Conservation (phyloP, 768 basidiomycete species). For the Pisolithus microcarpus region DNA sequence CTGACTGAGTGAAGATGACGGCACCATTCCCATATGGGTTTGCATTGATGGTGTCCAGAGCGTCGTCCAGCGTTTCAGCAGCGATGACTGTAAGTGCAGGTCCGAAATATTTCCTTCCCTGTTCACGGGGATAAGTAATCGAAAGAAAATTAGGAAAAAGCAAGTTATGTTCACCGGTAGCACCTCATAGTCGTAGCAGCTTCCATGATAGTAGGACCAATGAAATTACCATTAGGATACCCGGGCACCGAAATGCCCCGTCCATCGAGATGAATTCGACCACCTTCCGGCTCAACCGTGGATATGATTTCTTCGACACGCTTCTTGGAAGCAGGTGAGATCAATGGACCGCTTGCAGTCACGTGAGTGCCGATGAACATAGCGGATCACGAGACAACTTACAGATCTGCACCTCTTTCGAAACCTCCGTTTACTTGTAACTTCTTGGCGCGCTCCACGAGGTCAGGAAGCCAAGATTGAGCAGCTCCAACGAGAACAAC, state of each 20-base stretch:
- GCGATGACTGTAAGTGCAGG: slow-evolving; percentile 76
- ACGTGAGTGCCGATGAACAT: background rate
- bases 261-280: slow-evolving; percentile 82
- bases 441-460: slow-evolving; percentile 71
- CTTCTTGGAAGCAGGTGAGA: slow-evolving; percentile 74
- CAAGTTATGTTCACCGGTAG: slow-evolving; percentile 59
- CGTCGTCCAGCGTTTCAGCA: slow-evolving; percentile 83
- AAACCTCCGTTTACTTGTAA: slow-evolving; percentile 89
- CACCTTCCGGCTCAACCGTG: slow-evolving; percentile 74
- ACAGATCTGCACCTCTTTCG: slow-evolving; percentile 80
- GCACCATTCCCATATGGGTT: slow-evolving; percentile 93
- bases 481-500: slow-evolving; percentile 79
- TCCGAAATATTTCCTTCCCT: slow-evolving; percentile 96
- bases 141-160: background rate
- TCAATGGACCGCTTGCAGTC: slow-evolving; percentile 58
- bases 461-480: slow-evolving; percentile 76
- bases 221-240: slow-evolving; percentile 87
- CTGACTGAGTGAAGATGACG: slow-evolving; percentile 94
- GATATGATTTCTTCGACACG: slow-evolving; percentile 70
- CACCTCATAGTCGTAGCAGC: slow-evolving; percentile 77
- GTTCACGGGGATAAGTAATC: slow-evolving; percentile 1
- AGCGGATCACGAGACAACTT: slow-evolving; percentile 9
- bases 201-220: slow-evolving; percentile 88
- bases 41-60: slow-evolving; percentile 79
- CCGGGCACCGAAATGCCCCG: slow-evolving; percentile 57